Evolutionary conservation across 495 filamentous ascomycete species (phyloP).

Genomic region (Letharia columbiana): DNA sequence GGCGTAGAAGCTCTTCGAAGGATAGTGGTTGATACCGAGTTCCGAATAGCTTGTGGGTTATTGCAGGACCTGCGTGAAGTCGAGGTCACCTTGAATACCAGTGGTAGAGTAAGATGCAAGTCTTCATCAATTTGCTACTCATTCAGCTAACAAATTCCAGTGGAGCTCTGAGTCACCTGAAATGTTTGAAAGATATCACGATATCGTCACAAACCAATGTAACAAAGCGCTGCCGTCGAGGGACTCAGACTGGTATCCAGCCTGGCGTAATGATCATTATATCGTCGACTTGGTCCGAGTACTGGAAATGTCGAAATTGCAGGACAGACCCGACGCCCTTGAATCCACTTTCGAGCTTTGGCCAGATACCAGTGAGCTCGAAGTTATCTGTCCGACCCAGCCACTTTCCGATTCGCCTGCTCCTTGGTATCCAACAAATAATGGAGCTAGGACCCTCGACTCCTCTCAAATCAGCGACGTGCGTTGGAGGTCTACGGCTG

Average conservation of each 20-base stretch:
- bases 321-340: background rate
- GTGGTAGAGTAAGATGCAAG: conserved; percentile 6
- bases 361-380: background rate
- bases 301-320: background rate
- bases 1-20: conserved; percentile 10
- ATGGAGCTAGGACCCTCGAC: background rate
- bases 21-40: conserved; percentile 2
- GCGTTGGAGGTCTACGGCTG: background rate
- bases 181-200: background rate
- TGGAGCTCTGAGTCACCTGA: conserved; percentile 1
- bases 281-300: background rate
- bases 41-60: conserved; percentile 5
- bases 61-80: conserved; percentile 6
- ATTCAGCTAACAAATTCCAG: background rate
- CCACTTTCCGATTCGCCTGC: background rate
- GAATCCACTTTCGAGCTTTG: background rate
- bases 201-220: background rate
- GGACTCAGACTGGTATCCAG: background rate
- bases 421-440: background rate
- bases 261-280: conserved; percentile 3
- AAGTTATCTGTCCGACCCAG: background rate
- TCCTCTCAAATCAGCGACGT: conserved; percentile 5
- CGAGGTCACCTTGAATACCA: conserved; percentile 5
- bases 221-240: background rate
- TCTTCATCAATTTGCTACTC: background rate